phyloP scores from a whole-genome alignment of 257 asterid species.

The Anisodus tanguticus region DNA sequence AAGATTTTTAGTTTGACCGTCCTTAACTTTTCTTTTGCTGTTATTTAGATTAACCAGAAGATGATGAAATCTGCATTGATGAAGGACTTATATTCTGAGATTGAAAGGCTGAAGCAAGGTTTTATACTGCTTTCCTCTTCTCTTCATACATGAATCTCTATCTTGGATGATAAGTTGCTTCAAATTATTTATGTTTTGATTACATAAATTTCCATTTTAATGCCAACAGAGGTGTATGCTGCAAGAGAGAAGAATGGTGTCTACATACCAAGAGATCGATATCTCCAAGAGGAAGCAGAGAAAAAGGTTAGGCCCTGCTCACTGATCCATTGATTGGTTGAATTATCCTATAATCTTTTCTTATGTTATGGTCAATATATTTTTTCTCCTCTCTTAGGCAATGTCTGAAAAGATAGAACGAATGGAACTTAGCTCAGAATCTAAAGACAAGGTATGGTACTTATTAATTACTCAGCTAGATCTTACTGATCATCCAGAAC shows the following conservation, averaged over 20 bases:
- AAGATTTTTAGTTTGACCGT: conserved; percentile 29
- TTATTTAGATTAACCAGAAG: conserved; percentile 86
- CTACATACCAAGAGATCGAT: conserved; percentile 94
- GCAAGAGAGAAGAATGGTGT: conserved; percentile 98
- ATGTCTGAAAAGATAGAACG: conserved; percentile 95
- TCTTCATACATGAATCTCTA: not conserved
- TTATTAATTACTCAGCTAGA: conserved; percentile 27
- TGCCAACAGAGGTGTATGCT: conserved; percentile 87
- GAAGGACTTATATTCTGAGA: conserved; percentile 52
- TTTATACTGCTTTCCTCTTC: conserved; percentile 28
- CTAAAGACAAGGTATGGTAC: conserved; percentile 83
- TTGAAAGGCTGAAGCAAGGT: conserved; percentile 98
- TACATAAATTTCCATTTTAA: conserved; percentile 23
- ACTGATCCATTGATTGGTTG: conserved; percentile 26
- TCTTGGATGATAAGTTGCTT: not conserved
- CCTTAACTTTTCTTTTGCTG: conserved; percentile 18
- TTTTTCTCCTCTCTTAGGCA: conserved; percentile 54
- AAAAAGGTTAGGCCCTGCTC: conserved; percentile 63
- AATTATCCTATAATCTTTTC: conserved; percentile 25
- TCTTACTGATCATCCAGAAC: conserved; percentile 14
- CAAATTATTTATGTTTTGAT: conserved; percentile 20
- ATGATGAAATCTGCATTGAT: conserved; percentile 60
- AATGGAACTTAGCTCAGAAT: conserved; percentile 88
- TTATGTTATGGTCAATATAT: conserved; percentile 26
- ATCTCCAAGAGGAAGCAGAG: conserved; percentile 99